A percentile compares a stretch with the other conserved stretches of the same genome.
Evolutionary conservation across 768 basidiomycete genomes (phyloP).

Genomic region (Collybia mongolica): DNA sequence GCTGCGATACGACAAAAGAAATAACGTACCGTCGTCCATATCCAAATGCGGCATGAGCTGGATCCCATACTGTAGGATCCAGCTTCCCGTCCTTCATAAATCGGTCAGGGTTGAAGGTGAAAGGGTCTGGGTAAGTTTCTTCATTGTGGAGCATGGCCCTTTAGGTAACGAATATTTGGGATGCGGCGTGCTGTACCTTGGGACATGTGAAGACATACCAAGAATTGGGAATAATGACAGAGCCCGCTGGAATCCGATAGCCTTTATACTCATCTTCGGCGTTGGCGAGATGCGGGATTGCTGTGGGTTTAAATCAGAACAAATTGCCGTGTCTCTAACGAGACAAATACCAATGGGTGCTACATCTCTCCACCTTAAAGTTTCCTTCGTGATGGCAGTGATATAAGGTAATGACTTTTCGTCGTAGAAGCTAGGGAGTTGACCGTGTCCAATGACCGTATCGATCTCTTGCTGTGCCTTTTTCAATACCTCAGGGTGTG

Average conservation of each 20-base stretch:
- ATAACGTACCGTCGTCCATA: slow-evolving; percentile 4
- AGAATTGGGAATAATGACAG: slow-evolving; percentile 13
- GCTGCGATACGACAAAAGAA: not conserved
- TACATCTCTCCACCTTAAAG: slow-evolving; percentile 14
- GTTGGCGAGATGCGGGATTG: not conserved
- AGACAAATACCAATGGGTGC: slow-evolving; percentile 15
- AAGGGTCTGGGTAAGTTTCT: not conserved
- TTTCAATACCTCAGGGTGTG: slow-evolving; percentile 10
- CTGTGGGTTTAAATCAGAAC: no score
- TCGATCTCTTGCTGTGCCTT: slow-evolving; percentile 23
- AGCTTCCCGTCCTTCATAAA: slow-evolving; percentile 7
- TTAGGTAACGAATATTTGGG: not conserved
- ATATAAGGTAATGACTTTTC: slow-evolving; percentile 19
- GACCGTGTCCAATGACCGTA: slow-evolving; percentile 18
- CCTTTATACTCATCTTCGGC: slow-evolving; percentile 1
- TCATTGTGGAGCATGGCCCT: slow-evolving; percentile 4
- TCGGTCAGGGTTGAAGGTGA: slow-evolving; percentile 4
- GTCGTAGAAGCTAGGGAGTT: slow-evolving; percentile 23
- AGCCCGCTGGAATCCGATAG: slow-evolving; percentile 1
- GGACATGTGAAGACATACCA: not conserved
- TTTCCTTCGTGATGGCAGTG: slow-evolving; percentile 13
- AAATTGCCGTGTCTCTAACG: no score
- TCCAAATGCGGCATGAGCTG: slow-evolving; percentile 1
- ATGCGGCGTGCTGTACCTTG: not conserved
- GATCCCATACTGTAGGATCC: slow-evolving; percentile 1